Conservation (phyloP, 768 basidiomycete genomes). For the Phylloporus sp. region DNA sequence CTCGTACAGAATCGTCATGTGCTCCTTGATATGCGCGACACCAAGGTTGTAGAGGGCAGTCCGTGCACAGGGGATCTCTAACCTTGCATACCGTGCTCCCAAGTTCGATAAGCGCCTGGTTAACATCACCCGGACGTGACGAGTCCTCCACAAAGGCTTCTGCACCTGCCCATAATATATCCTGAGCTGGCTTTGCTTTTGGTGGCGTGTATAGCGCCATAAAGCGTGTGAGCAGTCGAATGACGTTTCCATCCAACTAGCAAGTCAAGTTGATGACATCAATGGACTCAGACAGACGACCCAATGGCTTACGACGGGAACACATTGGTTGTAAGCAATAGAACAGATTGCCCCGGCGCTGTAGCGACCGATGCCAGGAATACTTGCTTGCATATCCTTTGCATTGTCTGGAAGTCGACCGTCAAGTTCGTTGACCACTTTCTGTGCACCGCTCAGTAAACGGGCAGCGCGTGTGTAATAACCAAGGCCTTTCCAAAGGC, state of each 20-base stretch:
- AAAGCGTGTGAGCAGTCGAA: conserved; percentile 78
- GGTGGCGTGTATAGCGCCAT: conserved; percentile 80
- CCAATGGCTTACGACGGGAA: conserved; percentile 67
- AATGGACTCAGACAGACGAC: not conserved
- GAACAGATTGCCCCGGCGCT: conserved; percentile 83
- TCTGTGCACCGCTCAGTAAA: conserved; percentile 79
- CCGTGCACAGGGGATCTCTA: conserved; percentile 66
- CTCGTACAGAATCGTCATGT: conserved; percentile 12
- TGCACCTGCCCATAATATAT: conserved; percentile 82
- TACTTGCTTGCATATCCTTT: conserved; percentile 72
- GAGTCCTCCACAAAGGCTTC: conserved; percentile 56
- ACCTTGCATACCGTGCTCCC: conserved; percentile 92
- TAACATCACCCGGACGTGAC: conserved; percentile 72
- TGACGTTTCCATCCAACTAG: conserved; percentile 89
- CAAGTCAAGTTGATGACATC: not conserved
- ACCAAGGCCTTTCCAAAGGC: conserved; percentile 87
- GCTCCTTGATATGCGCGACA: conserved; percentile 58
- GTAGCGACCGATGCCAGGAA: conserved; percentile 87
- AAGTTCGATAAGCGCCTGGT: conserved; percentile 92
- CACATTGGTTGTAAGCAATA: conserved; percentile 82
- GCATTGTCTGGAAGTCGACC: conserved; percentile 80
- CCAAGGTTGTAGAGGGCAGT: conserved; percentile 66
- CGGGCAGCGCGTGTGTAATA: conserved; percentile 87
- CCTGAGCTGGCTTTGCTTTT: conserved; percentile 72
- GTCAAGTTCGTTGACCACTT: conserved; percentile 57